Conservation (phyloP, 2,329 filamentous ascomycete species). For the Rhynchosporium agropyri region DNA sequence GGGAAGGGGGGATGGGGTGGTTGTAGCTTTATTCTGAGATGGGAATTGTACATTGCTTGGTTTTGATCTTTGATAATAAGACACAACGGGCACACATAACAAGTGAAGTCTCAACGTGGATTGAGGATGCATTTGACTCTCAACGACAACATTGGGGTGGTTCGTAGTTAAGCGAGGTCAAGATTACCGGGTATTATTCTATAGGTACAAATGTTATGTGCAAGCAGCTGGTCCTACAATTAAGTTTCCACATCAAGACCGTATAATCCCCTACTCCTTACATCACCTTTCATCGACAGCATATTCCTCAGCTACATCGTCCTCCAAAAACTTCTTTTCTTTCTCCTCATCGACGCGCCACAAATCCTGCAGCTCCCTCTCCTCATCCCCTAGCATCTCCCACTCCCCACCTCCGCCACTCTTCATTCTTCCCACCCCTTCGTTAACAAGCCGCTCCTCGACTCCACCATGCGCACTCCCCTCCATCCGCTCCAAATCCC, state of each 20-base stretch:
- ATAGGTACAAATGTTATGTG: neutral
- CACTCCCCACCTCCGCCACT: neutral
- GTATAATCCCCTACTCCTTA: neutral
- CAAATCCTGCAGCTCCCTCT: neutral
- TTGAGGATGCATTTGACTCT: no score
- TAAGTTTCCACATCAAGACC: neutral
- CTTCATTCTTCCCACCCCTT: neutral
- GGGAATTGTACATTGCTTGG: no score
- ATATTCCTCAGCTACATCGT: no score
- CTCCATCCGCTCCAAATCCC: slow-evolving; percentile 8
- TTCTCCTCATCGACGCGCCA: neutral
- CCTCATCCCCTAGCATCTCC: neutral
- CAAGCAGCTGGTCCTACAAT: neutral
- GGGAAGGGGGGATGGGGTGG: no score
- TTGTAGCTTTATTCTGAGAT: no score
- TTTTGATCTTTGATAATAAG: no score
- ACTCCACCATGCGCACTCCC: slow-evolving; percentile 9
- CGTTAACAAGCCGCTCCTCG: neutral
- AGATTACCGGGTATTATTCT: neutral
- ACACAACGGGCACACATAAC: no score
- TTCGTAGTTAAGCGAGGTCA: no score
- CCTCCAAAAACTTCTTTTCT: no score
- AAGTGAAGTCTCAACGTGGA: no score
- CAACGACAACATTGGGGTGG: no score
- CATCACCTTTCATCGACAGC: no score